A percentile compares a stretch with the other conserved stretches of the same genome.
These are phyloP conservation scores for Typha latifolia DNA, from an alignment of 176 grass and related monocot genomes.

Conservation along the genomic window DNA sequence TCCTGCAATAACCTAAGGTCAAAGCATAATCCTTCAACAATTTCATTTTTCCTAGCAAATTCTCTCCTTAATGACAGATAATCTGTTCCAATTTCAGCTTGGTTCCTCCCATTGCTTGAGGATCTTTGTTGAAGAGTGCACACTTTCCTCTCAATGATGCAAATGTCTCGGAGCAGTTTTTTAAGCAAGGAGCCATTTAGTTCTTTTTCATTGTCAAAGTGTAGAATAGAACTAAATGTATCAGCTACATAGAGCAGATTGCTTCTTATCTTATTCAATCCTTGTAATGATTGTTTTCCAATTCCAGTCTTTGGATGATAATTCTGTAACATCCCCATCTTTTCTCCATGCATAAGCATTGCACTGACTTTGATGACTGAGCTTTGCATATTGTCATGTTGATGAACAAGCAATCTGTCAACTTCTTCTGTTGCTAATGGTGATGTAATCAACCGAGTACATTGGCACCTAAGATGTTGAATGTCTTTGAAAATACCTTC, in stretches of 20 bases:
- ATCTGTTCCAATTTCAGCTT: conserved; percentile 11
- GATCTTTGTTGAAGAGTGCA: conserved; percentile 2
- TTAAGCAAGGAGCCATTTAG: conserved; percentile 4
- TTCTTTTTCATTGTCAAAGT: conserved; percentile 4
- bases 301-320: conserved; percentile 7
- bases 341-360: neutral
- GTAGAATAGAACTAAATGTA: conserved; percentile 19
- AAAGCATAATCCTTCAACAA: conserved; percentile 67
- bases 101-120: conserved; percentile 3
- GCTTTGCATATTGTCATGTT: neutral
- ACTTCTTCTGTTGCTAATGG: neutral
- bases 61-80: conserved; percentile 48
- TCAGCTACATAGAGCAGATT: conserved; percentile 9
- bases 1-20: conserved; percentile 82
- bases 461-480: conserved; percentile 17
- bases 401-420: neutral
- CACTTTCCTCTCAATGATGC: conserved; percentile 22
- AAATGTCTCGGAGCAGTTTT: conserved; percentile 8
- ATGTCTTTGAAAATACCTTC: conserved; percentile 23
- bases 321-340: neutral
- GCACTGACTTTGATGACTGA: too few species aligned
- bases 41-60: conserved; percentile 53
- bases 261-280: conserved; percentile 15
- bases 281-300: conserved; percentile 7
- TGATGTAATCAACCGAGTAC: conserved; percentile 8